These are phyloP conservation scores for Elsinoe fawcettii DNA, from an alignment of 2,329 filamentous ascomycete species.

Conservation along the genomic window DNA sequence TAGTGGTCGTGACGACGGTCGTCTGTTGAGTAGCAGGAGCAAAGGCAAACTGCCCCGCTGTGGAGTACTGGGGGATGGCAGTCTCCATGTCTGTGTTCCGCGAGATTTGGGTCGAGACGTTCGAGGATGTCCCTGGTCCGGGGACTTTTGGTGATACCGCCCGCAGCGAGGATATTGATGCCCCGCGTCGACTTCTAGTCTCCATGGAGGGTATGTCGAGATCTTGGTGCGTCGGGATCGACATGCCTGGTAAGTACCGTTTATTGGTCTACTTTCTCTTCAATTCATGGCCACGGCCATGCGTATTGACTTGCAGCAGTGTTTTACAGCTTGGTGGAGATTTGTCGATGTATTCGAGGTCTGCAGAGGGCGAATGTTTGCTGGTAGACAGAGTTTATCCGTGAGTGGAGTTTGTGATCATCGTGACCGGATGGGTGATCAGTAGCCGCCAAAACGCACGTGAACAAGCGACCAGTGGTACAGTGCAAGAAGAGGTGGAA, in stretches of 20 bases:
- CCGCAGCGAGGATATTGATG: neutral
- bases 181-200: constrained; percentile 15
- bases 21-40: constrained; percentile 58
- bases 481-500: neutral
- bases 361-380: neutral
- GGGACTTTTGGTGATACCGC: constrained; percentile 24
- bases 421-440: constrained; percentile 7
- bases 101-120: constrained; percentile 17
- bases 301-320: neutral
- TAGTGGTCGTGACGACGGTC: constrained; percentile 82
- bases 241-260: neutral
- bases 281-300: neutral
- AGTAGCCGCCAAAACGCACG: constrained; percentile 11
- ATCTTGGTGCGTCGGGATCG: neutral
- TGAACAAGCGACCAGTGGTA: constrained; percentile 5
- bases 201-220: constrained; percentile 7
- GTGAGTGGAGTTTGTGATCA: constrained; percentile 12
- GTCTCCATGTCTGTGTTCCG: constrained; percentile 17
- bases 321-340: neutral
- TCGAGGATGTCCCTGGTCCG: constrained; percentile 16
- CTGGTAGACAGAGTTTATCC: neutral
- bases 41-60: constrained; percentile 54
- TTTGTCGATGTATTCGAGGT: neutral
- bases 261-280: neutral
- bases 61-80: constrained; percentile 26